Evolutionary conservation across 2,329 filamentous ascomycete genomes (phyloP).

Genomic region (Colletotrichum sp.): DNA sequence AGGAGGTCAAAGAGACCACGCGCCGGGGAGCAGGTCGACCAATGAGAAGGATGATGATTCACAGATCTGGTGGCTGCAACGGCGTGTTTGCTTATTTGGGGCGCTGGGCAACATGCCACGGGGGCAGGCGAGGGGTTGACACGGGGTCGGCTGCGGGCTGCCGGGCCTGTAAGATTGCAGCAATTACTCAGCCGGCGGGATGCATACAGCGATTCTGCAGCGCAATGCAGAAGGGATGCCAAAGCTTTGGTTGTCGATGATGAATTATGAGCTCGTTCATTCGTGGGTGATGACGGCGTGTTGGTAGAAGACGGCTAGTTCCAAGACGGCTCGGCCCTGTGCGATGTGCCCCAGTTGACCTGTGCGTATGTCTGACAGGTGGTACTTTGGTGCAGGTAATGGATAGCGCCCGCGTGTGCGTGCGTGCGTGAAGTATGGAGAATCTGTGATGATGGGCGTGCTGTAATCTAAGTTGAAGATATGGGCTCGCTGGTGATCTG

Average conservation of each 20-base stretch:
- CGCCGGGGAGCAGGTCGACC: not conserved
- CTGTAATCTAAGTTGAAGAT: not conserved
- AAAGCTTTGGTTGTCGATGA: conserved; percentile 19
- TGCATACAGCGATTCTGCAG: conserved; percentile 4
- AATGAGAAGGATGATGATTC: conserved; percentile 23
- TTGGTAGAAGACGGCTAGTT: conserved; percentile 5
- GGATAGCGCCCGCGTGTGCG: not conserved
- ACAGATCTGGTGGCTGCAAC: conserved; percentile 20
- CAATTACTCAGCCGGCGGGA: conserved; percentile 29
- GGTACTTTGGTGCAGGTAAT: not conserved
- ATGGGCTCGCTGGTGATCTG: not conserved
- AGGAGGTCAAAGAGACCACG: conserved; percentile 11
- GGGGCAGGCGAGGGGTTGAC: conserved; percentile 9
- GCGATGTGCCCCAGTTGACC: not conserved
- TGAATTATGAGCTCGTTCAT: conserved; percentile 23
- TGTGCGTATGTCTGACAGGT: conserved; percentile 11
- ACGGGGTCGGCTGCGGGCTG: conserved; percentile 8
- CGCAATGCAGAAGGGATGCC: conserved; percentile 1
- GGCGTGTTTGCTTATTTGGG: conserved; percentile 4
- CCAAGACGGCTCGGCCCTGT: conserved; percentile 16
- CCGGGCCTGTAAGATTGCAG: conserved; percentile 27
- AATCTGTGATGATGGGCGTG: not conserved
- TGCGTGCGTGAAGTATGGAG: not conserved
- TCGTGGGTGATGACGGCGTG: conserved; percentile 19
- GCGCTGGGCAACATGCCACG: conserved; percentile 9